Evolutionary conservation across 768 basidiomycete species (phyloP), one percentile per base, ranked within the genome.

Genomic region (Strobilomyces dryophilus): DNA sequence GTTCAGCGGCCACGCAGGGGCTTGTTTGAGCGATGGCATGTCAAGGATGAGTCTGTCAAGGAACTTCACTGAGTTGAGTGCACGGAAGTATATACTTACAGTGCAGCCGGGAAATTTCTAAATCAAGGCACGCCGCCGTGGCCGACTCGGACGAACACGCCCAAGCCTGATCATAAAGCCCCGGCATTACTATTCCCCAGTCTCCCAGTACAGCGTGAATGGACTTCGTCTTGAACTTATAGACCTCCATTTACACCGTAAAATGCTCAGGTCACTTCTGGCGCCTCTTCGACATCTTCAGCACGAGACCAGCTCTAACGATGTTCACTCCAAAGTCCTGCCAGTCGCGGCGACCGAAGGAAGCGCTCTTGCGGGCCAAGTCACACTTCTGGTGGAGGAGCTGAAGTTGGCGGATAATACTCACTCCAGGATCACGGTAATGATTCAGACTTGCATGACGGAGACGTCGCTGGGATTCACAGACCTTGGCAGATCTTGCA

Each of bases 361-460:
- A 47, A 29, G 35, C 37, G 21, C 45, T 7, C 45, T 53, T n/a
- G 45, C 51, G 32, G 48, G 85, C 65, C 70, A 87, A 29, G 85
- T 92, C 81, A 74, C 83, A 31, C 82, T 79, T 52, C 71, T 82
- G 0, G 78, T 92, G 20, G 89, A 89, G 58, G 79, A 79, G 50
- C 69, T 93, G 49, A 92, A 89, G 70, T 62, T 72, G 15, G 77
- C 80, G 3, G 77, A 81, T 45, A 74, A 74, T 45, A 60, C 74
- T 31, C 59, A 67, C 51, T 72, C 73, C 1, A 74, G 77, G 59
- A 73, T 78, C 39, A 79, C 83, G 77, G 88, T 89, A 61, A 54
- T 73, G 67, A 26, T 41, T 20, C 14, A 27, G 27, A 27, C 27
- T 8, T 17, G 11, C 6, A 5, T 39, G 36, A 31, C 20, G 10